These are phyloP conservation scores for Arthrobotrys iridis DNA, from an alignment of 2,329 filamentous ascomycete species.

Conservation along the genomic window DNA sequence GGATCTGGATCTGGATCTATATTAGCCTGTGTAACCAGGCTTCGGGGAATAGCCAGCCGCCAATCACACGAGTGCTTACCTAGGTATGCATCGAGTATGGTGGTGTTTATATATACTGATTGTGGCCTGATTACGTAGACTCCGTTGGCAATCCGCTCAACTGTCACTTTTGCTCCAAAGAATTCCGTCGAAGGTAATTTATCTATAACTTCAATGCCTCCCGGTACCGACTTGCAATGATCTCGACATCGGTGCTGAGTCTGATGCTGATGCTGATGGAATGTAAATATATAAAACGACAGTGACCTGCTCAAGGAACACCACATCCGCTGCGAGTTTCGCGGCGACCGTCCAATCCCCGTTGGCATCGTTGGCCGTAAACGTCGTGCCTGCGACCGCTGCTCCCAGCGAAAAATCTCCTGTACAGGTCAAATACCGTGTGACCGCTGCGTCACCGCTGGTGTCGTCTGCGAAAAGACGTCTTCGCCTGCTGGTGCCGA, in stretches of 20 bases:
- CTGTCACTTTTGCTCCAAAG: constrained; percentile 49
- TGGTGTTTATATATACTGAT: constrained; percentile 33
- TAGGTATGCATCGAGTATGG: no score
- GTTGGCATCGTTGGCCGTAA: constrained; percentile 48
- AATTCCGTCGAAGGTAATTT: constrained; percentile 44
- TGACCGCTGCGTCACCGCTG: constrained; percentile 37
- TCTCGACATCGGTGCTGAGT: neutral
- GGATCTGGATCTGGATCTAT: neutral
- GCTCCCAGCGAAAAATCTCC: constrained; percentile 51
- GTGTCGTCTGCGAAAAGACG: constrained; percentile 46
- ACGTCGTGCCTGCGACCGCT: constrained; percentile 48
- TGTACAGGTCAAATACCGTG: constrained; percentile 45
- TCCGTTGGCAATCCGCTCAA: constrained; percentile 46
- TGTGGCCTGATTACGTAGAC: constrained; percentile 41
- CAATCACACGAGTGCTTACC: no score
- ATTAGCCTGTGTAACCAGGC: neutral
- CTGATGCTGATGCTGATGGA: neutral
- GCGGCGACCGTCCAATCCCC: constrained; percentile 51
- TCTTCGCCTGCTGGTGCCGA: constrained; percentile 2
- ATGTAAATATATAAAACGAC: no score
- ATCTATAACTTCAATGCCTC: no score
- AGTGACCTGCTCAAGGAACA: constrained; percentile 50
- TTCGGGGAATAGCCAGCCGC: constrained; percentile 29
- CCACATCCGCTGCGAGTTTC: constrained; percentile 52
- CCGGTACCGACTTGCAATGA: no score